Evolutionary conservation across 2,329 filamentous ascomycete genomes (phyloP).

Genomic region (Stagonosporopsis cucurbitacearum): DNA sequence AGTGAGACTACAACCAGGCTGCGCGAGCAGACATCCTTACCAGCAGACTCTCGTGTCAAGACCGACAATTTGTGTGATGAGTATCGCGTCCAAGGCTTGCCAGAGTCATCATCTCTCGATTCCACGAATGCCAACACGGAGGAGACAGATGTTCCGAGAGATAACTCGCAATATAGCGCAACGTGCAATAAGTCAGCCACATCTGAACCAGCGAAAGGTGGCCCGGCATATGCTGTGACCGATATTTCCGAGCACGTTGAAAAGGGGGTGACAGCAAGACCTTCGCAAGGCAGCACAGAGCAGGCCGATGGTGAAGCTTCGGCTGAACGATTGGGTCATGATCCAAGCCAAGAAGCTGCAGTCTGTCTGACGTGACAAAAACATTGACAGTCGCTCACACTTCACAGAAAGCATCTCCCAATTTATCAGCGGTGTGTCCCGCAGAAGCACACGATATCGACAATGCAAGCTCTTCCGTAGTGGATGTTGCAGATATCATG

Average conservation of each 20-base stretch:
- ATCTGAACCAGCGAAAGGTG: background rate
- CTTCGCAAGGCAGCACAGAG: background rate
- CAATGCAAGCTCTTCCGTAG: background rate
- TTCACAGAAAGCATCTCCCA: background rate
- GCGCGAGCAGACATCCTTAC: background rate
- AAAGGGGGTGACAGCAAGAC: background rate
- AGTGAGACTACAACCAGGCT: background rate
- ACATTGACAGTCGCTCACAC: background rate
- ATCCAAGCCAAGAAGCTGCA: background rate
- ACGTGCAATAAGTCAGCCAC: background rate
- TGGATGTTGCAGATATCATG: background rate
- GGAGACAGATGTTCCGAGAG: background rate
- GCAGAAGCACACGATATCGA: background rate
- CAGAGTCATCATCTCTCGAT: no score
- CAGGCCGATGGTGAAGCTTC: background rate
- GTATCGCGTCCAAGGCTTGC: no score
- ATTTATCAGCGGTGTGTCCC: no score
- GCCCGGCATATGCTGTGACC: background rate
- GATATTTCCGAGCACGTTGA: background rate
- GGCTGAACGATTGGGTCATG: background rate
- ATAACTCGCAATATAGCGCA: no score
- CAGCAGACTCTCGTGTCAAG: no score
- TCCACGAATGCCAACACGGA: background rate
- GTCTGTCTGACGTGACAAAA: background rate
- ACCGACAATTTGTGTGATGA: no score